phyloP scores from a whole-genome alignment of 345 rosid species.

The Eucalyptus globulus region DNA sequence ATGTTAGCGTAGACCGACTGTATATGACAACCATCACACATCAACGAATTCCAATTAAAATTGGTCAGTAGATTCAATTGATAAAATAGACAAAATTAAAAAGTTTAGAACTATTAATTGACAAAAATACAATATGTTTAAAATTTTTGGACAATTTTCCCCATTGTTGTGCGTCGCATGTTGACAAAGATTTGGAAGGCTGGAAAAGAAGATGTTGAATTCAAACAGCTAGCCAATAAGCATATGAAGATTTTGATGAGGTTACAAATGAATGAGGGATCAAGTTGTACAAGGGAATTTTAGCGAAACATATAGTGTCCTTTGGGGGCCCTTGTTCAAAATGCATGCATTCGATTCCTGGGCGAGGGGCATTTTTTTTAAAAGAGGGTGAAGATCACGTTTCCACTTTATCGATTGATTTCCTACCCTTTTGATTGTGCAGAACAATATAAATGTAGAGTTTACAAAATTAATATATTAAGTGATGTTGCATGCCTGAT shows the following conservation, averaged over 20 bases:
- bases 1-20: background rate
- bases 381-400: background rate
- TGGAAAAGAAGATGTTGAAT: background rate
- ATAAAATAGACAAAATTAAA: background rate
- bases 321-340: background rate
- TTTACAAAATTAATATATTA: background rate
- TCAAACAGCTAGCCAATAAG: background rate
- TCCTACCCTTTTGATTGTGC: background rate
- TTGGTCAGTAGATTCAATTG: rapidly evolving
- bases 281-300: background rate
- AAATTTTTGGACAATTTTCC: background rate
- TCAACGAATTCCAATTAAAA: rapidly evolving
- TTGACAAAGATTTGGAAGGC: background rate
- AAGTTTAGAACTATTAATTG: background rate
- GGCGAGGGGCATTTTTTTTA: background rate
- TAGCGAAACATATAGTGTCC: background rate
- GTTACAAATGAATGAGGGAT: background rate
- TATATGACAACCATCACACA: background rate
- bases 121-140: background rate
- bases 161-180: background rate
- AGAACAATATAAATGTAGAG: background rate
- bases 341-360: background rate
- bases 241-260: background rate
- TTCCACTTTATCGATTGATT: background rate
- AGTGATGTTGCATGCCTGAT: background rate